Evolutionary conservation across 495 filamentous ascomycete genomes (phyloP).

Genomic region (Podospora didyma): DNA sequence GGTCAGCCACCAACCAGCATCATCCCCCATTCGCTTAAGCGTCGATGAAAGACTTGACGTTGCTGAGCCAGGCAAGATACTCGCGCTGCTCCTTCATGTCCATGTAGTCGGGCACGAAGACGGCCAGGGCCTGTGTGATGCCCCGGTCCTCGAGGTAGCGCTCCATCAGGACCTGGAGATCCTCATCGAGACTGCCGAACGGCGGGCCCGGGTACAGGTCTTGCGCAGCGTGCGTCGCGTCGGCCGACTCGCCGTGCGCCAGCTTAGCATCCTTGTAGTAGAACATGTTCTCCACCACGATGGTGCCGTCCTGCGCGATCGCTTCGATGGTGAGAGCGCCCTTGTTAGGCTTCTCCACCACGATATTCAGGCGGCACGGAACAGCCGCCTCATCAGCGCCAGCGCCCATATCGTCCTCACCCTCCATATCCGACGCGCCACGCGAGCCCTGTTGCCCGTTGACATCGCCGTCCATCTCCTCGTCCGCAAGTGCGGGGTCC

Average conservation of each 20-base stretch:
- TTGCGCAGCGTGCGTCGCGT: slow-evolving; percentile 50
- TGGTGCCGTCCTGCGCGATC: slow-evolving; percentile 76
- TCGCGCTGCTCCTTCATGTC: slow-evolving; percentile 99
- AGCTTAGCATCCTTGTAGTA: slow-evolving; percentile 73
- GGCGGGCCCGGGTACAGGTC: slow-evolving; percentile 87
- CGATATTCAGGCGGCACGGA: slow-evolving; percentile 79
- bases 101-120: slow-evolving; percentile 94
- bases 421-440: slow-evolving; percentile 35
- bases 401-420: slow-evolving; percentile 50
- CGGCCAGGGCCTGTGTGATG: slow-evolving; percentile 78
- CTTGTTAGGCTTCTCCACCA: slow-evolving; percentile 73
- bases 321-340: slow-evolving; percentile 87
- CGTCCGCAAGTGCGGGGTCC: slow-evolving; percentile 65
- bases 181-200: slow-evolving; percentile 92
- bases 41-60: slow-evolving; percentile 72
- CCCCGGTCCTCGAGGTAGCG: slow-evolving; percentile 93
- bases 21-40: too few species aligned
- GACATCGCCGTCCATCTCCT: slow-evolving; percentile 53
- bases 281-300: slow-evolving; percentile 87
- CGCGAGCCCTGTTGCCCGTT: slow-evolving; percentile 31
- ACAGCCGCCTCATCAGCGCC: slow-evolving; percentile 57
- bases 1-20: background rate
- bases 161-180: slow-evolving; percentile 87
- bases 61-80: slow-evolving; percentile 86
- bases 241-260: slow-evolving; percentile 50